phyloP scores from a whole-genome alignment of 805 yeast species.

The Cyberlindnera lachancei region DNA sequence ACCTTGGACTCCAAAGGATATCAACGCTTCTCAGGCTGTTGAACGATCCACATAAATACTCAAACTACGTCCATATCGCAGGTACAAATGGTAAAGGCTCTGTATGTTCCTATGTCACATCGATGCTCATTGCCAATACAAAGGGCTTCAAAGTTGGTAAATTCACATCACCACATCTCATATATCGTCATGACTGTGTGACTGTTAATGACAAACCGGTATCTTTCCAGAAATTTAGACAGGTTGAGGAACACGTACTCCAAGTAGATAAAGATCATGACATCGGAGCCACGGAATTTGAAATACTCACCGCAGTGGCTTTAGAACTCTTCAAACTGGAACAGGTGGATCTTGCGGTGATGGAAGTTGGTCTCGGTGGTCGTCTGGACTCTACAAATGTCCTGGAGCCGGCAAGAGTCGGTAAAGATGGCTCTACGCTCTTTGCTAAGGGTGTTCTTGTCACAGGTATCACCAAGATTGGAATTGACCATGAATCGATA shows the following conservation, averaged over 20 bases:
- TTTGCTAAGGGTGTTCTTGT: constrained; percentile 37
- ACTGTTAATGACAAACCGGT: constrained; percentile 56
- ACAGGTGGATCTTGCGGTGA: constrained; percentile 63
- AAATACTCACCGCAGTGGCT: constrained; percentile 78
- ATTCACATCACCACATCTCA: constrained; percentile 84
- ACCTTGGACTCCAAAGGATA: constrained; percentile 51
- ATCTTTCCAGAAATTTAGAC: constrained; percentile 34
- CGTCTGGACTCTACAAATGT: constrained; percentile 84
- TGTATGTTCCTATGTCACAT: constrained; percentile 72
- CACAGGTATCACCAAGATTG: constrained; percentile 78
- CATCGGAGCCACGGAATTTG: constrained; percentile 82
- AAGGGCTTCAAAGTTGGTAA: constrained; percentile 51
- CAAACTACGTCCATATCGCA: constrained; percentile 79
- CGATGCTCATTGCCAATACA: constrained; percentile 42
- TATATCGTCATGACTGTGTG: constrained; percentile 69
- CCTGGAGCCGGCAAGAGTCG: constrained; percentile 25
- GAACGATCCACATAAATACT: constrained; percentile 61
- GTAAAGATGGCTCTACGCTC: constrained; percentile 4
- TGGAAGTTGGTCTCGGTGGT: constrained; percentile 97
- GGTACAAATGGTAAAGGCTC: constrained; percentile 98
- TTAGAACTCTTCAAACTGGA: constrained; percentile 59
- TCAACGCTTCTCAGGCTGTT: constrained; percentile 36
- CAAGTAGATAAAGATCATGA: constrained; percentile 29
- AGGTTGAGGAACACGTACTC: constrained; percentile 36
- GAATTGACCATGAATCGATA: constrained; percentile 75